Conservation (phyloP, 148 eudicot genomes). For the Camellia japonica region DNA sequence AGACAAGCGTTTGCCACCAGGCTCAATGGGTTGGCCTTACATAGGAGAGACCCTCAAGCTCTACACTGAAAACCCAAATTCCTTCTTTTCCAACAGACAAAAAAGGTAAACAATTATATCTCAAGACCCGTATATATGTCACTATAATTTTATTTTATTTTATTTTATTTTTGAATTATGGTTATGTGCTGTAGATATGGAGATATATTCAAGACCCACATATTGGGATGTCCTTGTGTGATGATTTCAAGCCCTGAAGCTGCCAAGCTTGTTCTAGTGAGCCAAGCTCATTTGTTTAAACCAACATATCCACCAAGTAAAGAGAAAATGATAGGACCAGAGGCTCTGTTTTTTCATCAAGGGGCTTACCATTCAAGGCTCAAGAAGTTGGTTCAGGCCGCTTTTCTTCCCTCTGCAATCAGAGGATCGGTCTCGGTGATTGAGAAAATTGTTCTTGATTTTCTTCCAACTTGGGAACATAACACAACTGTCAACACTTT, state of each 20-base stretch:
- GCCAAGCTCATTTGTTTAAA: conserved; percentile 72
- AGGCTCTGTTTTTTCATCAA: conserved; percentile 88
- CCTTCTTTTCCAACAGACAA: conserved; percentile 64
- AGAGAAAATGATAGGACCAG: conserved; percentile 72
- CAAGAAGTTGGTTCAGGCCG: conserved; percentile 57
- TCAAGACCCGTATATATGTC: too few species aligned
- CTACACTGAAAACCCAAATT: conserved; percentile 76
- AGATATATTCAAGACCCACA: conserved; percentile 72
- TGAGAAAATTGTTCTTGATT: conserved; percentile 54
- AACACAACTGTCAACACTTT: conserved; percentile 50
- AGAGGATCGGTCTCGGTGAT: conserved; percentile 36
- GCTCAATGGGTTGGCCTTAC: conserved; percentile 94
- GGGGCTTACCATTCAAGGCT: conserved; percentile 69
- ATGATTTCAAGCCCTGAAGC: conserved; percentile 95
- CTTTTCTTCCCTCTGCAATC: conserved; percentile 55
- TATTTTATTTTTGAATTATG: neutral
- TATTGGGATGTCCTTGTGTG: conserved; percentile 92
- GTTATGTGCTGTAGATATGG: conserved; percentile 53
- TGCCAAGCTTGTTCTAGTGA: conserved; percentile 60
- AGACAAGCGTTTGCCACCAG: conserved; percentile 57
- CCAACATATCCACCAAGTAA: conserved; percentile 91
- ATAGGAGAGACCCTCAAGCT: conserved; percentile 90
- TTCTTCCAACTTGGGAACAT: conserved; percentile 55
- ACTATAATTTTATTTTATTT: too few species aligned
- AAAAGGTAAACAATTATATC: conserved; percentile 35